These are phyloP conservation scores for Ganoderma sinense DNA, from an alignment of 1,284 basidiomycete species.

Conservation along the genomic window DNA sequence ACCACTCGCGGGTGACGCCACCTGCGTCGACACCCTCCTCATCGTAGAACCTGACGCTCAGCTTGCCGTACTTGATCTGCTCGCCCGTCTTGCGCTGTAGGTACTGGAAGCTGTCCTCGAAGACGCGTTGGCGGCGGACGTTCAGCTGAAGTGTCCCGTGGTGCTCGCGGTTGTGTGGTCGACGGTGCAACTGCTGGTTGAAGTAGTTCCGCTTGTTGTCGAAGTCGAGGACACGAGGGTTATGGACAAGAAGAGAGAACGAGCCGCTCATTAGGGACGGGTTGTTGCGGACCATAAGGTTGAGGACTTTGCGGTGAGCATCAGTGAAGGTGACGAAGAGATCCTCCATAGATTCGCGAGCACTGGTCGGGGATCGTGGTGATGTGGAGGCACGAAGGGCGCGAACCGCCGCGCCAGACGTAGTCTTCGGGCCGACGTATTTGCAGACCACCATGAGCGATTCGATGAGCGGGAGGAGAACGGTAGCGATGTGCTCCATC, in stretches of 20 bases:
- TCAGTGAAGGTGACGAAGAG: conserved; percentile 96
- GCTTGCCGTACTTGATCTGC: conserved; percentile 97
- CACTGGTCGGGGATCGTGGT: conserved; percentile 70
- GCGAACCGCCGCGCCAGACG: conserved; percentile 51
- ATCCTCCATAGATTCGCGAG: conserved; percentile 82
- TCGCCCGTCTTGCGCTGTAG: conserved; percentile 92
- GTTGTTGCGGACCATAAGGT: conserved; percentile 98
- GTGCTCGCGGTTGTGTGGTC: conserved; percentile 81
- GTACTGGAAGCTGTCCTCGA: conserved; percentile 96
- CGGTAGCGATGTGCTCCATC: conserved; percentile 88
- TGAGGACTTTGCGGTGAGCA: conserved; percentile 92
- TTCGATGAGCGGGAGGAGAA: conserved; percentile 92
- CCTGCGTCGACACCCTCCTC: conserved; percentile 99
- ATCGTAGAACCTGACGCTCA: conserved; percentile 96
- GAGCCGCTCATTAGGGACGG: conserved; percentile 98
- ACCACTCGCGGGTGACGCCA: conserved; percentile 98
- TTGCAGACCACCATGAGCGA: conserved; percentile 99
- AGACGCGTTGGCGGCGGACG: conserved; percentile 92
- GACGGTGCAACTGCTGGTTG: conserved; percentile 93
- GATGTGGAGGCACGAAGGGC: conserved; percentile 65
- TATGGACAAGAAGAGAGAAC: conserved; percentile 95
- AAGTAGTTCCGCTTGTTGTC: conserved; percentile 99
- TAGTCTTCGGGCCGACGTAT: conserved; percentile 77
- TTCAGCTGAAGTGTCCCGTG: conserved; percentile 90
- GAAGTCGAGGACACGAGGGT: conserved; percentile 97